phyloP scores from a whole-genome alignment of 306 rosid genomes.

The Cucurbita ficifolia region DNA sequence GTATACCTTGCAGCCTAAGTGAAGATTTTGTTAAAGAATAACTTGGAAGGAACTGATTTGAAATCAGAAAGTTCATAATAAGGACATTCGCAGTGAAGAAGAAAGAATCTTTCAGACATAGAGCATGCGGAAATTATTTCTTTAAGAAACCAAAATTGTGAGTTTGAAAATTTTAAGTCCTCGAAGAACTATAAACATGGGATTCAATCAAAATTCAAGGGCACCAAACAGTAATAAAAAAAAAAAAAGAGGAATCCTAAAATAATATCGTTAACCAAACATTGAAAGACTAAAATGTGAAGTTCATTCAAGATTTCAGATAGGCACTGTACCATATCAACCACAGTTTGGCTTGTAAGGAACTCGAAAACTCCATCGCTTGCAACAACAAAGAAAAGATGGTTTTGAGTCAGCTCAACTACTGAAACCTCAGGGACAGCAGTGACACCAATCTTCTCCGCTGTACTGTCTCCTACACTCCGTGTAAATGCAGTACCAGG shows the following conservation, averaged over 20 bases:
- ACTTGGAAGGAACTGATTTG: not conserved
- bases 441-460: slow-evolving; percentile 76
- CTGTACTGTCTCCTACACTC: slow-evolving; percentile 85
- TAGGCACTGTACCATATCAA: slow-evolving; percentile 55
- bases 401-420: slow-evolving; percentile 57
- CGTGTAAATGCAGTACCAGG: slow-evolving; percentile 98
- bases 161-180: not conserved
- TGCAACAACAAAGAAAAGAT: slow-evolving; percentile 82
- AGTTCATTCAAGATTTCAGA: not conserved
- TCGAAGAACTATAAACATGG: not conserved
- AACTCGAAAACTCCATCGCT: slow-evolving; percentile 97
- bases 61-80: not conserved
- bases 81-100: not conserved
- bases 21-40: not conserved
- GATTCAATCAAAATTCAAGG: not conserved
- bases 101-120: not conserved
- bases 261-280: no score
- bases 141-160: not conserved
- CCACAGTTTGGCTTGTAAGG: slow-evolving; percentile 79
- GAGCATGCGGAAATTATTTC: not conserved
- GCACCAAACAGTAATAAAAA: not conserved
- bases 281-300: not conserved
- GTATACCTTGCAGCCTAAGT: slow-evolving; percentile 66
- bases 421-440: slow-evolving; percentile 69
- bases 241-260: no score